Evolutionary conservation across 1,139 yeast genomes (phyloP).

Genomic region (Taphrina pruni): DNA sequence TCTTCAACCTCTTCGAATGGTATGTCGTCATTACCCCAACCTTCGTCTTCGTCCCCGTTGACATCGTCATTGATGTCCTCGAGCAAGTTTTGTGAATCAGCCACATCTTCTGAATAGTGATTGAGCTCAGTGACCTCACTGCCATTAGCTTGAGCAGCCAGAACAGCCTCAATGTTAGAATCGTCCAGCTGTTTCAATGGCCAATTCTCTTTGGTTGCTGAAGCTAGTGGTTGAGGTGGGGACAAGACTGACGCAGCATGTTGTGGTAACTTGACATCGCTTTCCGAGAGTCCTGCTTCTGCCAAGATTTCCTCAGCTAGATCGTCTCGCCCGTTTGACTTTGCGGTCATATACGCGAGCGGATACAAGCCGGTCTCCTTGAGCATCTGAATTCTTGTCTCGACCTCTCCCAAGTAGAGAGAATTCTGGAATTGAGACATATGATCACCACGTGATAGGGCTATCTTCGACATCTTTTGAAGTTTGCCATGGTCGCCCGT

Average conservation of each 20-base stretch:
- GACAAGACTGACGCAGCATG: constrained; percentile 54
- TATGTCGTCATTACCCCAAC: constrained; percentile 56
- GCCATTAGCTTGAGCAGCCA: constrained; percentile 44
- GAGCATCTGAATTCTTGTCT: constrained; percentile 75
- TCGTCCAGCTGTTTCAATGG: constrained; percentile 79
- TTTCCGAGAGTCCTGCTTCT: constrained; percentile 65
- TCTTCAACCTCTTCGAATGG: constrained; percentile 70
- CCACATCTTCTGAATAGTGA: constrained; percentile 42
- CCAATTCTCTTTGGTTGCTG: constrained; percentile 68
- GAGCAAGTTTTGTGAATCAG: constrained; percentile 44
- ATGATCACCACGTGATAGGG: constrained; percentile 84
- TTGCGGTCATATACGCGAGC: constrained; percentile 91
- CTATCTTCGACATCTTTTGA: constrained; percentile 83
- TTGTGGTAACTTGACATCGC: constrained; percentile 71
- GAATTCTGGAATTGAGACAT: constrained; percentile 84
- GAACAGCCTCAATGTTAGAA: constrained; percentile 59
- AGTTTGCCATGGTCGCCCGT: constrained; percentile 81
- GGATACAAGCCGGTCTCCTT: constrained; percentile 82
- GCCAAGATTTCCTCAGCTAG: constrained; percentile 73
- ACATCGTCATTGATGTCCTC: constrained; percentile 48
- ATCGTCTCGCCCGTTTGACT: constrained; percentile 78
- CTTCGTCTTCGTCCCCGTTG: constrained; percentile 49
- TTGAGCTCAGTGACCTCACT: neutral
- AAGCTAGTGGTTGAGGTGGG: constrained; percentile 55
- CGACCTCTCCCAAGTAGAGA: constrained; percentile 74